These are phyloP conservation scores for Phlebiopsis gigantea DNA, from an alignment of 768 basidiomycete species.

Conservation along the genomic window DNA sequence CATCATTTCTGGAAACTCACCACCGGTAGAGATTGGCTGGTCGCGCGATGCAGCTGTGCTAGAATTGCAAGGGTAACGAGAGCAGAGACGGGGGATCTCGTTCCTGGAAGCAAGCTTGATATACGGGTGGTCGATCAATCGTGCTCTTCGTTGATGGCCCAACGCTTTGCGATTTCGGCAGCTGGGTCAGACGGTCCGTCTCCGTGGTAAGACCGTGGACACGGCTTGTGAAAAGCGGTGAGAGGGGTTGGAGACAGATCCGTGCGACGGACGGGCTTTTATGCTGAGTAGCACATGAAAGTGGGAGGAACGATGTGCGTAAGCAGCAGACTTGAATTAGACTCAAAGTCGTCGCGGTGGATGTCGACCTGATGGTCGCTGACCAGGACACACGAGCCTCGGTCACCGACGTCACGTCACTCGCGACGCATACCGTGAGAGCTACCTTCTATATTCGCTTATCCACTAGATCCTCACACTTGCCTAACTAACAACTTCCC, in stretches of 20 bases:
- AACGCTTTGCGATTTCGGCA: neutral
- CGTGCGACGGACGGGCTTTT: neutral
- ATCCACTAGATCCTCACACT: neutral
- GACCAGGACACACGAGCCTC: too few species aligned
- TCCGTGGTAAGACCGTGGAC: constrained; percentile 1
- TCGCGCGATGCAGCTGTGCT: neutral
- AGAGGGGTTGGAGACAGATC: neutral
- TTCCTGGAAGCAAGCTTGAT: neutral
- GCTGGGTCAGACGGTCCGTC: neutral
- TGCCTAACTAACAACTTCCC: neutral
- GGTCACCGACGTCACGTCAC: neutral
- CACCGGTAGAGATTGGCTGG: neutral
- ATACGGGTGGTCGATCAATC: neutral
- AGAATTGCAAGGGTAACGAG: neutral
- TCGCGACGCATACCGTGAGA: neutral
- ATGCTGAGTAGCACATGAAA: neutral
- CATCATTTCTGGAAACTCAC: constrained; percentile 6
- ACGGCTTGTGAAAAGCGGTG: neutral
- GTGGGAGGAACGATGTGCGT: neutral
- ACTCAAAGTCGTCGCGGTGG: neutral
- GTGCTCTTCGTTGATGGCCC: neutral
- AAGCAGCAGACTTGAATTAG: neutral
- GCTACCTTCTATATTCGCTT: neutral
- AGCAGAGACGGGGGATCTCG: neutral
- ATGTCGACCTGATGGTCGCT: neutral